Conservation (phyloP, 2,329 filamentous ascomycete genomes). For the Aspergillus sp. region DNA sequence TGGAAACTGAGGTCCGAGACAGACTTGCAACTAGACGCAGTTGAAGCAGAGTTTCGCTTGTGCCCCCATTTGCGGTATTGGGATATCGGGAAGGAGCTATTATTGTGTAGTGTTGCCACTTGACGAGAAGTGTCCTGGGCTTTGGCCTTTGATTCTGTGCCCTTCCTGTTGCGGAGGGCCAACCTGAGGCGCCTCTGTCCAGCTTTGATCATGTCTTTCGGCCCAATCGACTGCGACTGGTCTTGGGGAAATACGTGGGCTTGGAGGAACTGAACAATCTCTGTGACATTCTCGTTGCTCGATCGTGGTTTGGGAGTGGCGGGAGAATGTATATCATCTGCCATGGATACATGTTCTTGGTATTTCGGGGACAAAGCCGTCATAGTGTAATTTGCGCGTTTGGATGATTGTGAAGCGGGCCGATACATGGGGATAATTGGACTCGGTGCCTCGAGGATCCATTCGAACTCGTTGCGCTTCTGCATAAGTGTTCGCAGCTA, state of each 20-base stretch:
- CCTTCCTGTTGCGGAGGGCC: slow-evolving; percentile 32
- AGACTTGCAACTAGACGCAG: slow-evolving; percentile 15
- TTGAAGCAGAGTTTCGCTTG: slow-evolving; percentile 25
- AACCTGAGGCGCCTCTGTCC: slow-evolving; percentile 38
- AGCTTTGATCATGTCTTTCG: slow-evolving; percentile 28
- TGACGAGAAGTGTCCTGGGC: slow-evolving; percentile 27
- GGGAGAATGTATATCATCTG: slow-evolving; percentile 12
- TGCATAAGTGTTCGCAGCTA: slow-evolving; percentile 26
- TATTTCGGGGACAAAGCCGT: slow-evolving; percentile 19
- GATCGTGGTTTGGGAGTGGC: slow-evolving; percentile 16
- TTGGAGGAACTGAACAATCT: slow-evolving; percentile 39
- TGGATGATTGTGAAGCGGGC: slow-evolving; percentile 26
- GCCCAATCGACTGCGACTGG: slow-evolving; percentile 24
- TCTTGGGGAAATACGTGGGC: slow-evolving; percentile 21
- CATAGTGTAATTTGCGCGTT: slow-evolving; percentile 26
- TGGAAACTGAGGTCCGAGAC: slow-evolving; percentile 22
- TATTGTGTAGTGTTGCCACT: slow-evolving; percentile 30
- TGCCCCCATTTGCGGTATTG: slow-evolving; percentile 18
- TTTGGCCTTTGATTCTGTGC: slow-evolving; percentile 23
- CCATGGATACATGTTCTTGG: slow-evolving; percentile 9
- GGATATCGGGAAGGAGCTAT: slow-evolving; percentile 28
- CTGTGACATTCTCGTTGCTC: slow-evolving; percentile 33
- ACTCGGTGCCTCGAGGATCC: slow-evolving; percentile 32
- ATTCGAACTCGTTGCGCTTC: slow-evolving; percentile 25
- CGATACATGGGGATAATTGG: slow-evolving; percentile 37